Evolutionary conservation across 2,329 filamentous ascomycete species (phyloP).

Genomic region (Metarhizium sp.): DNA sequence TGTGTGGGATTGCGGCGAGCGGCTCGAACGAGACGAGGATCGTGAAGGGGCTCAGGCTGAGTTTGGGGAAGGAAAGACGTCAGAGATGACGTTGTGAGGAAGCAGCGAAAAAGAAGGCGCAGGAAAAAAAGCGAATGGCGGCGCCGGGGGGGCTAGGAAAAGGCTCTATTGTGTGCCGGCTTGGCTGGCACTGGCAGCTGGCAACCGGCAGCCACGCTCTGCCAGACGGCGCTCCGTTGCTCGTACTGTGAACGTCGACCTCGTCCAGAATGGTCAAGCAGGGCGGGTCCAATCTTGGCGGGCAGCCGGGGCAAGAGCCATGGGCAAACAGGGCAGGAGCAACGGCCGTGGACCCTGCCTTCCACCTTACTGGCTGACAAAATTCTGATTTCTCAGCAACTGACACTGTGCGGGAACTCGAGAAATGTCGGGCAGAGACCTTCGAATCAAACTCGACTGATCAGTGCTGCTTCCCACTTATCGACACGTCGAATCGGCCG

Average conservation of each 20-base stretch:
- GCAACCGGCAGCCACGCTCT: neutral
- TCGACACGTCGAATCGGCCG: slow-evolving; percentile 1
- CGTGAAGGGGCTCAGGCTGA: slow-evolving; percentile 26
- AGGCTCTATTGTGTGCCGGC: neutral
- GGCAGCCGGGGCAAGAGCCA: neutral
- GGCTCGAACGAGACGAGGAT: slow-evolving; percentile 16
- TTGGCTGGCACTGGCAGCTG: neutral
- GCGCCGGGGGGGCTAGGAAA: slow-evolving; percentile 10
- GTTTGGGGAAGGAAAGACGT: slow-evolving; percentile 31
- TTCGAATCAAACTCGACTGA: neutral
- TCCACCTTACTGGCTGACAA: slow-evolving; percentile 1
- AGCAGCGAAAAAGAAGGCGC: slow-evolving; percentile 26
- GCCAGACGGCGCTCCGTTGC: neutral
- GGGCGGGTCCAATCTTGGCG: neutral
- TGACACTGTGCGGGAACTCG: slow-evolving; percentile 4
- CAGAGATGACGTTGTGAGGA: slow-evolving; percentile 37
- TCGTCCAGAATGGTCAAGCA: neutral
- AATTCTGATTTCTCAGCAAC: neutral
- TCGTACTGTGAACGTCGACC: neutral
- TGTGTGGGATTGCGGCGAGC: slow-evolving; percentile 18
- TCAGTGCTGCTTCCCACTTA: neutral
- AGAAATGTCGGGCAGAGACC: slow-evolving; percentile 2
- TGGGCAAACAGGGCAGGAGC: slow-evolving; percentile 1
- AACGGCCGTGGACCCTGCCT: slow-evolving; percentile 1
- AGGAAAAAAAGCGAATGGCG: slow-evolving; percentile 20